Conservation (phyloP, 2,329 filamentous ascomycete genomes). For the Colletotrichum noveboracense region DNA sequence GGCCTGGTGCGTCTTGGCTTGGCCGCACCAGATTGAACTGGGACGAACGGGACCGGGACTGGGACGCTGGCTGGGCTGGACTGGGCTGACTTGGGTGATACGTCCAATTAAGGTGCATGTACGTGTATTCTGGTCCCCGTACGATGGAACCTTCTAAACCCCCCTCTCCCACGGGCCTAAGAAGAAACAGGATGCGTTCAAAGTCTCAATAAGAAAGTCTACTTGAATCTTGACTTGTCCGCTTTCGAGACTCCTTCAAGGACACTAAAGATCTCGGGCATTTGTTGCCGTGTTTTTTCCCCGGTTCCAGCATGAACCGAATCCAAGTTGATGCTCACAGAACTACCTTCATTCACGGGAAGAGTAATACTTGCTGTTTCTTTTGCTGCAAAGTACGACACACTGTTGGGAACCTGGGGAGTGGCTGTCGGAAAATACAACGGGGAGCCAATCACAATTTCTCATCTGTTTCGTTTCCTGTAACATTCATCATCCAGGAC, state of each 20-base stretch:
- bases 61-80: background rate
- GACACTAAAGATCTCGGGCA: background rate
- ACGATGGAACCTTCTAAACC: background rate
- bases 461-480: constrained; percentile 4
- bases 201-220: background rate
- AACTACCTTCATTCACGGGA: background rate
- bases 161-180: background rate
- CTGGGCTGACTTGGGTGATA: constrained; percentile 6
- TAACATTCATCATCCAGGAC: background rate
- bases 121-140: background rate
- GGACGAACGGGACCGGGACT: background rate
- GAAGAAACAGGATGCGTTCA: background rate
- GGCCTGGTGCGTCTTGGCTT: constrained; percentile 13
- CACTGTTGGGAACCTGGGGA: background rate
- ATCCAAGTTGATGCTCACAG: background rate
- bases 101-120: constrained; percentile 19
- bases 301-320: background rate
- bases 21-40: constrained; percentile 3
- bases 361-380: background rate
- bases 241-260: background rate
- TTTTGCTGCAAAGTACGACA: background rate
- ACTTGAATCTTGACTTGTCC: background rate
- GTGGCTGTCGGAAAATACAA: background rate
- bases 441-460: background rate
- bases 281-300: background rate